phyloP scores from a whole-genome alignment of 225 moss, liverwort and hornwort species.

The Neckera pumila region DNA sequence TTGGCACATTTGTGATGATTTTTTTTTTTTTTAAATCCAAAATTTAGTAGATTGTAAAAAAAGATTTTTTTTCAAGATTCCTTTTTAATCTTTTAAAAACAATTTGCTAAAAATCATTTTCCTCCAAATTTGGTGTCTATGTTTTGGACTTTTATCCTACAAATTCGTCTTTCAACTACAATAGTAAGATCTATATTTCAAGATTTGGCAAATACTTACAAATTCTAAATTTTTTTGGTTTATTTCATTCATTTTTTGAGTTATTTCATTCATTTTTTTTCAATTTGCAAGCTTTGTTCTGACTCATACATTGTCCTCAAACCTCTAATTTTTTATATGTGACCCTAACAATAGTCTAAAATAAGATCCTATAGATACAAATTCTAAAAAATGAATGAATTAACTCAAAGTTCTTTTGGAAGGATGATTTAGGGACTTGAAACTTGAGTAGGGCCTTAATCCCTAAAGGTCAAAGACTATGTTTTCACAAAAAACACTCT shows the following conservation, averaged over 20 bases:
- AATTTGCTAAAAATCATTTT: not conserved
- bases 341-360: too few relatives aligned
- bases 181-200: not conserved
- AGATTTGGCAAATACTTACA: not conserved
- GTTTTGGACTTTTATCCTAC: not conserved
- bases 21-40: not conserved
- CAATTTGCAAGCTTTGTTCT: too few relatives aligned
- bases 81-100: not conserved
- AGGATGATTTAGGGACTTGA: not conserved
- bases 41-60: not conserved
- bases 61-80: not conserved
- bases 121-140: not conserved
- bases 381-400: too few relatives aligned
- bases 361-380: too few relatives aligned
- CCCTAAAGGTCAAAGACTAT: too few relatives aligned
- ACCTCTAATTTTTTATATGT: too few relatives aligned
- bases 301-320: too few relatives aligned
- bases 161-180: fast-evolving
- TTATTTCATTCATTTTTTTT: too few relatives aligned
- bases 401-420: not conserved
- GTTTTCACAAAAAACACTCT: too few relatives aligned
- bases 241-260: too few relatives aligned
- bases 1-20: fast-evolving
- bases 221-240: not conserved
- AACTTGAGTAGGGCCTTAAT: not conserved